Base-by-base conservation (phyloP, 1,284 basidiomycete species). In the Microbotryum violaceum region DNA sequence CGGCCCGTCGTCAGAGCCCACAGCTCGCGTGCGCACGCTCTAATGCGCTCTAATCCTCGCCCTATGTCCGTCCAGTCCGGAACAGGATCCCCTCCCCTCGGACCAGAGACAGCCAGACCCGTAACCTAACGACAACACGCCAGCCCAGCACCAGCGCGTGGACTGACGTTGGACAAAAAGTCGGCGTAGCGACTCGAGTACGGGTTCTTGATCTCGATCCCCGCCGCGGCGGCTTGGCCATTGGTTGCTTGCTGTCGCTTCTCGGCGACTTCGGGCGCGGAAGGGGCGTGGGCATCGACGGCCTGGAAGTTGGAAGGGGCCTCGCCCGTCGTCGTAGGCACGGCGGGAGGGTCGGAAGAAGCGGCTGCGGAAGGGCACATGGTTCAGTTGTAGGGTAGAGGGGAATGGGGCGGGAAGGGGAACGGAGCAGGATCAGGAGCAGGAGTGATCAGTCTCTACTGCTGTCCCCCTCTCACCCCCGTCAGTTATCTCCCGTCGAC, bases 131-230 rank as follows among this genome's bases (percentile, higher is more conserved):
- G 31, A 31, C 31, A 31, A 31, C 8, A 31, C 8, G 31, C 31
- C 6, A 31, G 9, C 31, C 31, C 31, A 31, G 31, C 7, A 8
- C 7, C 31, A 7, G 31, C 31, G 1, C 31, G 31, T 31, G 31
- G n/a, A 60, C 63, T 57, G 56, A 69, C 67, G 65, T 69, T 69
- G 37, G 65, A 66, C n/a, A 94, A 77, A 76, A 93, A 93, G 77
- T 94, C 91, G 23, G 88, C 83, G 21, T 87, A 87, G n/a, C 89
- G 83, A 27, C 89, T 85, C 49, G 87, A 89, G 76, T 93, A 94
- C 50, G 89, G 87, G 75, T 91, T 91, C 67, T 78, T 78, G 37
- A 42, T 42, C 37, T 42, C 37, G 37, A 42, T 42, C 37, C 37
- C 37, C 9, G 37, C 37, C 37, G 37, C 37, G 16, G 37, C 56